A percentile compares a stretch with the other conserved stretches of the same genome.
Evolutionary conservation across 129 eudicot genomes (phyloP).

Genomic region (Sambucus nigra): DNA sequence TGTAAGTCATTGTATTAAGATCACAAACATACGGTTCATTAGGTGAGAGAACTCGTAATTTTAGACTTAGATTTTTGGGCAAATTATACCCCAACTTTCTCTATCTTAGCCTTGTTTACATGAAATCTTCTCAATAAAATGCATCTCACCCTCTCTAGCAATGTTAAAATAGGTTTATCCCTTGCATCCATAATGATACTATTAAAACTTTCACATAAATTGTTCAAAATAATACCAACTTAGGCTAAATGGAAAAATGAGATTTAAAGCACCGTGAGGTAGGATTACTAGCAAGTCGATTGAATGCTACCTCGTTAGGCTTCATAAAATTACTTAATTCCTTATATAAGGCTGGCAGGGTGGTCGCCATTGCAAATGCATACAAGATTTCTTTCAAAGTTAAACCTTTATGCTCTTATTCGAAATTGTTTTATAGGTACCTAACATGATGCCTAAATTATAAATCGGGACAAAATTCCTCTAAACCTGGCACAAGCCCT

Average conservation of each 20-base stretch:
- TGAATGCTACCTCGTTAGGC: background rate
- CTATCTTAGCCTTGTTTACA: background rate
- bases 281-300: background rate
- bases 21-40: background rate
- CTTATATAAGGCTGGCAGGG: background rate
- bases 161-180: no score
- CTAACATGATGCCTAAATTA: background rate
- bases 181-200: no score
- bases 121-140: no score
- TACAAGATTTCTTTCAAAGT: background rate
- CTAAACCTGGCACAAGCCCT: background rate
- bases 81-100: background rate
- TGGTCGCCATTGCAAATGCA: background rate
- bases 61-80: background rate
- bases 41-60: background rate
- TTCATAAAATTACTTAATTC: background rate
- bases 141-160: no score
- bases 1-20: no score
- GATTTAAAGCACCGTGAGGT: background rate
- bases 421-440: background rate
- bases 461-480: background rate
- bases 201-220: background rate
- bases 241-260: background rate
- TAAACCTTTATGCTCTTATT: background rate
- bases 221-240: no score